Base-by-base conservation (phyloP, 805 yeast species). In the Yarrowia alimentaria region DNA sequence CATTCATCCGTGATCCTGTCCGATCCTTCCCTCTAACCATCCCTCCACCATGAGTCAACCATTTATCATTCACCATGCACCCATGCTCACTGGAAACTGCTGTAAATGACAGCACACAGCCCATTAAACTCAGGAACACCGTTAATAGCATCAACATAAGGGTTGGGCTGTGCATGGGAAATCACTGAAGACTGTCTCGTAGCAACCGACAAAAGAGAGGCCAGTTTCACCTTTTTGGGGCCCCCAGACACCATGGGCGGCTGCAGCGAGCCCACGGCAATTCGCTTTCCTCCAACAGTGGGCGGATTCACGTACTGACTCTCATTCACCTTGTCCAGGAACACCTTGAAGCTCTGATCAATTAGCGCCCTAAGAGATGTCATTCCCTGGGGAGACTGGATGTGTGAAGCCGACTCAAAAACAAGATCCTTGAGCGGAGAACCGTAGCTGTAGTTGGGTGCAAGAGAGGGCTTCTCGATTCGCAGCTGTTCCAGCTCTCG, bases 31-130 rank as follows among this genome's bases (percentile, higher is more conserved):
- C n/a, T n/a, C n/a, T n/a, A n/a, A n/a, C n/a, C n/a, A n/a, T n/a
- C n/a, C n/a, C n/a, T n/a, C n/a, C n/a, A 21, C 24, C 8, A 6
- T 21, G 24, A 9, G 8, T 9, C 8, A 6, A 21, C 24, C 24
- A 21, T 21, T 21, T 37, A 37, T 37, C 25, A 30, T 37, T 37
- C 43, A 37, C n/a, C 10, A 22, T 22, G 25, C 25, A 8, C 10
- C 8, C 17, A 29, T 8, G 7, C 6, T 34, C 51, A 43, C n/a
- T 43, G 16, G 57, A 84, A 85, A 61, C 87, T 87, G 13, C 94
- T 81, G 64, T 88, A 89, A 9, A 89, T 87, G 56, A 86, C 76
- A 6, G 96, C 96, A 68, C 95, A 83, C 56, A 89, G 73, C 55
- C 86, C 95, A 58, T 85, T 91, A 48, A 89, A 73, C 55, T 80